Conservation (phyloP, 2,329 filamentous ascomycete species). For the Didymella keratinophila region DNA sequence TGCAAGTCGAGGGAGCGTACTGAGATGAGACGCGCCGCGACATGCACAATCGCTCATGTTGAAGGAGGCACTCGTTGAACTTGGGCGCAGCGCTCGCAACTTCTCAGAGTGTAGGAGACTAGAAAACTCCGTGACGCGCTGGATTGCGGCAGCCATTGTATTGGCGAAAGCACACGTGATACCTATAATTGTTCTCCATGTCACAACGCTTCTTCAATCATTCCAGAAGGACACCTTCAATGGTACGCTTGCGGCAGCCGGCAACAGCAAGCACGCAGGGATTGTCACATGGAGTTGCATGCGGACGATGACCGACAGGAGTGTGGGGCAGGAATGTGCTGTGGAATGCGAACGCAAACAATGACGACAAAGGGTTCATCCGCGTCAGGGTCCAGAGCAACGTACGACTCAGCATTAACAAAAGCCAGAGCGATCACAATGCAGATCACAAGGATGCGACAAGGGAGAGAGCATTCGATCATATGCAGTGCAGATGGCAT, state of each 20-base stretch:
- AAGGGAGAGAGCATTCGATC: background rate
- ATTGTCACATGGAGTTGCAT: constrained; percentile 7
- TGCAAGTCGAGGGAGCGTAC: background rate
- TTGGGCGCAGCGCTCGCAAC: background rate
- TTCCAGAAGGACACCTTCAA: background rate
- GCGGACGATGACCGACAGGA: background rate
- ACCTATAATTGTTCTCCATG: background rate
- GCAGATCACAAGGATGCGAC: background rate
- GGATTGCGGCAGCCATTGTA: background rate
- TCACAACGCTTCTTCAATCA: background rate
- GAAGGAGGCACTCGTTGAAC: background rate
- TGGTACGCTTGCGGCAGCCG: background rate
- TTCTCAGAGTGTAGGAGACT: background rate
- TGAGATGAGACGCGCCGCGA: background rate
- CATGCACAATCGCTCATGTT: background rate
- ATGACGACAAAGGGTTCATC: constrained; percentile 7
- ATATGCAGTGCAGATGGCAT: constrained; percentile 20
- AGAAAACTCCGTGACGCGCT: background rate
- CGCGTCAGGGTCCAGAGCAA: constrained; percentile 1
- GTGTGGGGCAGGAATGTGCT: constrained; percentile 2
- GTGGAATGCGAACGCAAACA: constrained; percentile 15
- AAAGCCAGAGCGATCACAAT: background rate
- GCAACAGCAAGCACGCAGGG: constrained; percentile 5
- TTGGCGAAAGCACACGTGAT: background rate
- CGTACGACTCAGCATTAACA: background rate